Base-by-base conservation (phyloP, 2,329 filamentous ascomycete species). In the Pleomassaria siparia region DNA sequence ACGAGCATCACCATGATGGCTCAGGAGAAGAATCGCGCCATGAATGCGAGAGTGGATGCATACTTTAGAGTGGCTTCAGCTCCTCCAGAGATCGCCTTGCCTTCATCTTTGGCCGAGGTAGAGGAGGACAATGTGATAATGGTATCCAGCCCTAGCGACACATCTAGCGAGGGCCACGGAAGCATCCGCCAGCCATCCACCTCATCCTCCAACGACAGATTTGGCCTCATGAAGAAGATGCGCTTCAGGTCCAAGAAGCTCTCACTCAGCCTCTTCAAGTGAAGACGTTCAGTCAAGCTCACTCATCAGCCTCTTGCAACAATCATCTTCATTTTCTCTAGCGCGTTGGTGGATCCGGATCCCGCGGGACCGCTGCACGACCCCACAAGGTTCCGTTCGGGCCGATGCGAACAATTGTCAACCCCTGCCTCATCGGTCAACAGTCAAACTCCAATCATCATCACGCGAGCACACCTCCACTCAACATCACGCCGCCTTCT, bases 21-120 rank as follows among this genome's bases (percentile, higher is more conserved):
- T 5, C 63, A 64, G 8, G 69, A 71, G 60, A 70, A 70, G 64
- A 72, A 70, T 54, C 59, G 64, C 18, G 69, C 69, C 9, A 69
- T 70, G 62, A 72, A 69, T 54, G 63, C 66, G 22, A 56, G 68
- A 15, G 60, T 72, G n/a, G 69, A 71, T 39, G 63, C 67, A 18
- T 72, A 72, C 62, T 66, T 72, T 50, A 59, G 50, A n/a, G 45
- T 66, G 36, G 56, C 65, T n/a, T n/a, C n/a, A n/a, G n/a, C n/a
- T n/a, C 56, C 56, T 30, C 53, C 60, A 2, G 64, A 65, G 40
- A 61, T 46, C 20, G 52, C 59, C 11, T 36, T 64, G 24, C 62
- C 50, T 18, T 64, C 67, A 36, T 54, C 59, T 11, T 33, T 64
- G 24, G 62, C 49, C 16, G 66, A 69, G 40, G 61, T 55, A 22